These are phyloP conservation scores for Rhododendron griersonianum DNA, from an alignment of 148 eudicot genomes.

Conservation along the genomic window DNA sequence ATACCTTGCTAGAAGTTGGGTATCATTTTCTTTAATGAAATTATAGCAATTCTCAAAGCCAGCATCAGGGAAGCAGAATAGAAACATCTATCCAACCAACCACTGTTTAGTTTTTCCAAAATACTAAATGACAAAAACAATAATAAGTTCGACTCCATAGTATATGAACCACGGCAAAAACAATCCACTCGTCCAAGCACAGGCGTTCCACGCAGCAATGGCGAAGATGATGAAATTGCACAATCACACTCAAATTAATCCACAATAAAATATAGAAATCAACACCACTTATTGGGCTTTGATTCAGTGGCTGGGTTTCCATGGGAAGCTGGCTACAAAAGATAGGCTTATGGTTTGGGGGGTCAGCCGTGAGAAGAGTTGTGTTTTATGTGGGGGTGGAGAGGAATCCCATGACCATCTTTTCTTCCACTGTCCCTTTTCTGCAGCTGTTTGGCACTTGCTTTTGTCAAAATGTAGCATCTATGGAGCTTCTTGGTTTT, in stretches of 20 bases:
- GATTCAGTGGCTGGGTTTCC: no score
- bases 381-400: no score
- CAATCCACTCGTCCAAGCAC: neutral
- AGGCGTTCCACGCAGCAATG: neutral
- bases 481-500: no score
- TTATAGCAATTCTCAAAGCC: neutral
- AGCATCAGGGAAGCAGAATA: neutral
- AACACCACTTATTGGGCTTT: neutral
- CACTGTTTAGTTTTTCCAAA: neutral
- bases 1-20: neutral
- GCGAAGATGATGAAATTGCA: neutral
- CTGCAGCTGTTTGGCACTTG: no score
- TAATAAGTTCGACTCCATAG: neutral
- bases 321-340: no score
- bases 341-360: no score
- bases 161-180: neutral
- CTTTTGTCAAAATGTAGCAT: no score
- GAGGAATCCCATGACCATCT: no score
- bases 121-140: neutral
- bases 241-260: neutral
- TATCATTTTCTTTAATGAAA: neutral
- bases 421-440: no score
- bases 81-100: constrained; percentile 3
- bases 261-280: neutral
- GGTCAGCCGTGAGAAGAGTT: no score